Conservation (phyloP, 805 yeast species). For the Middelhovenomyces tepae region DNA sequence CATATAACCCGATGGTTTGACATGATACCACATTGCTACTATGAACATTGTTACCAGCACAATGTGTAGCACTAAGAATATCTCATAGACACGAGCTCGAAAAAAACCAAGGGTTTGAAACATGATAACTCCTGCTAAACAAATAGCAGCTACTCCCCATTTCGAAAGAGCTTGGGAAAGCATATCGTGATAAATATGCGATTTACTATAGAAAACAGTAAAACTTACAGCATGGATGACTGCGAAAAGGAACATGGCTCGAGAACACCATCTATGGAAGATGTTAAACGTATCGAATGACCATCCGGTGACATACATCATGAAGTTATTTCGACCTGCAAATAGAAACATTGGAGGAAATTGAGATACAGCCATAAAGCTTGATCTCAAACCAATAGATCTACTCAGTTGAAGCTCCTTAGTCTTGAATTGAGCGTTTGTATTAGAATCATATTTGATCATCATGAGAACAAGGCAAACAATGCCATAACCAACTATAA, state of each 20-base stretch:
- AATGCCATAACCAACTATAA: background rate
- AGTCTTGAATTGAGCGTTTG: background rate
- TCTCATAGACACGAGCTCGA: constrained; percentile 16
- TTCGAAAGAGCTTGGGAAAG: constrained; percentile 18
- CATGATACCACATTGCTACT: constrained; percentile 6
- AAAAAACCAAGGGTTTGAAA: constrained; percentile 38
- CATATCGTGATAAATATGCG: constrained; percentile 21
- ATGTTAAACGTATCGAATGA: constrained; percentile 50
- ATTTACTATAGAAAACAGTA: constrained; percentile 26
- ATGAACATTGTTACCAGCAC: constrained; percentile 5
- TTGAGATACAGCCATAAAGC: constrained; percentile 42
- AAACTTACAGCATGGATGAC: constrained; percentile 46
- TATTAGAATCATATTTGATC: constrained; percentile 1
- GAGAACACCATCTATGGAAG: constrained; percentile 57
- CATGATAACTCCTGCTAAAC: constrained; percentile 34
- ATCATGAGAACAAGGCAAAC: background rate
- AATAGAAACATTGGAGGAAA: constrained; percentile 41
- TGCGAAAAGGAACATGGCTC: constrained; percentile 39
- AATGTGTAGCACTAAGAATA: constrained; percentile 5
- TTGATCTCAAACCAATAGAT: constrained; percentile 46
- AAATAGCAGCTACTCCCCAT: constrained; percentile 37
- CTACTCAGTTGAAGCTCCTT: constrained; percentile 15
- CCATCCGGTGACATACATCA: constrained; percentile 55
- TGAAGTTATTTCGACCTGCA: constrained; percentile 62
- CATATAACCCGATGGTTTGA: constrained; percentile 4